Base-by-base conservation (phyloP, 108 stramenopile genomes). In the Stephanodiscus triporus region DNA sequence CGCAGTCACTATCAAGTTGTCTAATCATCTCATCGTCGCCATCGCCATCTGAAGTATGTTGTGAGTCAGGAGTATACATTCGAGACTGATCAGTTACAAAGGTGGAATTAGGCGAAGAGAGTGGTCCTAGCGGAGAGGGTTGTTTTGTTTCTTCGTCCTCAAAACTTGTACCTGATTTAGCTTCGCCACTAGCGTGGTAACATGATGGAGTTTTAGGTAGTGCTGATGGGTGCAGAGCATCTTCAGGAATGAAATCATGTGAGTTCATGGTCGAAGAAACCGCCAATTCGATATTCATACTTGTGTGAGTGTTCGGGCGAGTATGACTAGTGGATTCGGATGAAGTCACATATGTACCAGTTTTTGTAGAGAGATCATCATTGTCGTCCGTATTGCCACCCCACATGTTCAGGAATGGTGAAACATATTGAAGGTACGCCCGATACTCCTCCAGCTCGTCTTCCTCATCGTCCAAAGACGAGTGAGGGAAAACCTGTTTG, bases 361-460 rank as follows among this genome's bases (percentile, higher is more conserved):
- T 37, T 37, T 67, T 56, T 30, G 66, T 37, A 50, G 40, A 10
- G 9, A 57, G 10, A n/a, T 24, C 36, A 50, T 48, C 66, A 60
- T 49, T 26, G 17, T 64, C 65, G 9, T 32, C 66, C 4, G 58
- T 16, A 23, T 53, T 17, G 24, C 66, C 66, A 38, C 51, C 51
- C 71, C 65, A 79, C 19, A 65, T 64, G 26, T 66, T 72, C 26
- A 79, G 22, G 59, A 79, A 79, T 3, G 58, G 56, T 32, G 78
- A 29, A 65, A 79, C 72, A n/a, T 80, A 69, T 60, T 49, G 45
- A 23, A 80, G 61, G 32, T 73, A 80, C 0, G 72, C 67, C 68
- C 67, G 70, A 53, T 80, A 80, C 58, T 80, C 79, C 6, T 80
- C 72, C 67, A 66, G 68, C 73, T 80, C 72, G 20, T 73, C 32